Percentiles rank a stretch among this genome's conserved stretches.
Conservation (phyloP, 108 stramenopile species). For the Aurantiochytrium sp. region DNA sequence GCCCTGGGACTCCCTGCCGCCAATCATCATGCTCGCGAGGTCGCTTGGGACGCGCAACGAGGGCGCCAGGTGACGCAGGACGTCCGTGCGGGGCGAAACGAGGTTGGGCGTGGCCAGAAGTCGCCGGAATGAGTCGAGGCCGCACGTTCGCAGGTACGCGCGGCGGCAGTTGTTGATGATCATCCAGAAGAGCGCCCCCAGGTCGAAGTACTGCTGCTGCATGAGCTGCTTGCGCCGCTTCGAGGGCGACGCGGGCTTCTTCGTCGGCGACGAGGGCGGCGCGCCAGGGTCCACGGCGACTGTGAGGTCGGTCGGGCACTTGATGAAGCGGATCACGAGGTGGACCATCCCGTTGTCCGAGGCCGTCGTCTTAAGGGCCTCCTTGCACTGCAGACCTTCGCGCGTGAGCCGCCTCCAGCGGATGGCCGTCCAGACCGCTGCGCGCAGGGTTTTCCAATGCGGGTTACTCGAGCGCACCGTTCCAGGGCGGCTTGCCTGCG, state of each 20-base stretch:
- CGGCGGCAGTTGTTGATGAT: slow-evolving; percentile 26
- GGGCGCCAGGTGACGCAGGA: neutral
- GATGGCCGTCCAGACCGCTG: slow-evolving; percentile 4
- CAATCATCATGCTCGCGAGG: neutral
- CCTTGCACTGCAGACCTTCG: neutral
- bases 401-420: neutral
- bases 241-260: slow-evolving; percentile 17
- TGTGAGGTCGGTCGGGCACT: neutral
- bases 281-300: neutral
- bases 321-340: neutral
- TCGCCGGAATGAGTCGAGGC: neutral
- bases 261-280: neutral
- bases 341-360: neutral
- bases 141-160: neutral
- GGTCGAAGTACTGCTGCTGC: slow-evolving; percentile 26
- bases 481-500: neutral
- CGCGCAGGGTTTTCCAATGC: neutral
- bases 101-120: neutral
- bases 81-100: neutral
- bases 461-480: neutral
- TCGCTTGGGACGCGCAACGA: neutral
- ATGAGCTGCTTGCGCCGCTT: slow-evolving; percentile 22
- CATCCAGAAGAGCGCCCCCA: neutral
- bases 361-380: neutral
- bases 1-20: neutral